Percentiles rank a stretch among this genome's conserved stretches.
Evolutionary conservation across 202 grass and related monocot genomes (phyloP).

Genomic region (Digitaria exilis): DNA sequence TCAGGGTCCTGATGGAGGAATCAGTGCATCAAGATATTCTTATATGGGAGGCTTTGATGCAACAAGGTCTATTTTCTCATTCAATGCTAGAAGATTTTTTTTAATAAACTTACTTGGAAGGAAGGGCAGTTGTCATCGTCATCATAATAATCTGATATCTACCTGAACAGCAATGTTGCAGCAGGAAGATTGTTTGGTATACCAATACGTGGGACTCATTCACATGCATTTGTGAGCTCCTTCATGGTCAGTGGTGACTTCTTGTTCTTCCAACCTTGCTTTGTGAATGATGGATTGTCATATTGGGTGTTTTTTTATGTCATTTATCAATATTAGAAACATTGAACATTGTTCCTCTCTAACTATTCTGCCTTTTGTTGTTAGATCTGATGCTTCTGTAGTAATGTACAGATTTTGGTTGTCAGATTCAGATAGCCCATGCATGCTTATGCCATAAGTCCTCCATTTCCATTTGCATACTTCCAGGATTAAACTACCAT

Average conservation of each 20-base stretch:
- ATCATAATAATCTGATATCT: conserved; percentile 31
- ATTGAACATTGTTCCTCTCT: background rate
- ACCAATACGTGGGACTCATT: conserved; percentile 96
- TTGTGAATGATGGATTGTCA: background rate
- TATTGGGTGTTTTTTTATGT: background rate
- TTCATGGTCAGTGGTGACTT: conserved; percentile 71
- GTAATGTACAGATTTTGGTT: conserved; percentile 14
- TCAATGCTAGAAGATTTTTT: background rate
- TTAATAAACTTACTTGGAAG: background rate
- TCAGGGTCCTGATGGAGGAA: conserved; percentile 97
- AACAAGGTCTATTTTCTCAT: conserved; percentile 62
- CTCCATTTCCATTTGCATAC: background rate
- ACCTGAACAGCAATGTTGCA: conserved; percentile 85
- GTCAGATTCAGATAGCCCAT: background rate
- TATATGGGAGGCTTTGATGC: conserved; percentile 99
- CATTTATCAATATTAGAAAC: conserved; percentile 7
- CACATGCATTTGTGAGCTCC: conserved; percentile 98
- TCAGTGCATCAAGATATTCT: conserved; percentile 95
- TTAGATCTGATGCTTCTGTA: conserved; percentile 23
- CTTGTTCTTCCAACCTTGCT: conserved; percentile 1
- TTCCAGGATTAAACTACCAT: conserved; percentile 14
- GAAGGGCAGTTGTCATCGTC: background rate
- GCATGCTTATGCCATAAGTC: background rate
- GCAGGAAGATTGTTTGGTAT: conserved; percentile 95
- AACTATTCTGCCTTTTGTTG: background rate